phyloP scores from a whole-genome alignment of 78 protist genomes.

The Cavenderia fasciculata region DNA sequence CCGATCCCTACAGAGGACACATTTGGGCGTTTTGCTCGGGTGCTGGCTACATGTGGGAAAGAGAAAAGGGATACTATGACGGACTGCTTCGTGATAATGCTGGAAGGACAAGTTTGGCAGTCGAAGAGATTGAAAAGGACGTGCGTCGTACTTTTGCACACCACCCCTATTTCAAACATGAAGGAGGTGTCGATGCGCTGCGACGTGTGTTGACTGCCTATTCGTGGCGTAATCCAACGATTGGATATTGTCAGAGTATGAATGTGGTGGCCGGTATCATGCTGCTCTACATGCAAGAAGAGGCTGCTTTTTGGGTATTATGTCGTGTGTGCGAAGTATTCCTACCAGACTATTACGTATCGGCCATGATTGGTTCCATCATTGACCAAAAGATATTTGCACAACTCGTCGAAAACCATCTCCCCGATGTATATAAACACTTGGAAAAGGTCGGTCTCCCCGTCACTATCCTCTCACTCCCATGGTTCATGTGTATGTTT shows the following conservation, averaged over 20 bases:
- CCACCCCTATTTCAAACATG: constrained; percentile 49
- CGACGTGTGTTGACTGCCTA: constrained; percentile 65
- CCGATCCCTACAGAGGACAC: constrained; percentile 53
- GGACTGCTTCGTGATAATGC: not conserved
- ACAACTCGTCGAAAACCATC: constrained; percentile 30
- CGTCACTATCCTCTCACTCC: constrained; percentile 41
- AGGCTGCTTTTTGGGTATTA: constrained; percentile 89
- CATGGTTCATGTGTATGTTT: constrained; percentile 87
- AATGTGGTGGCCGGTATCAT: constrained; percentile 87
- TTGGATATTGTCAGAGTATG: constrained; percentile 91
- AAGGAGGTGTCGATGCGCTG: constrained; percentile 57
- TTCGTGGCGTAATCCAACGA: constrained; percentile 76
- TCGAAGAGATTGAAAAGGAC: constrained; percentile 81
- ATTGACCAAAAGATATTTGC: constrained; percentile 75
- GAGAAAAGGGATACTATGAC: constrained; percentile 55
- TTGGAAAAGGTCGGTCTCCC: constrained; percentile 70
- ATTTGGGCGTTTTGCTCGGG: constrained; percentile 65
- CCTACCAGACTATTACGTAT: constrained; percentile 82
- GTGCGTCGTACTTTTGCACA: constrained; percentile 75
- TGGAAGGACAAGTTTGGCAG: constrained; percentile 12
- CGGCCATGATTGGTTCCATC: constrained; percentile 77
- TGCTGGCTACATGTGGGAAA: constrained; percentile 67
- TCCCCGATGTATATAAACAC: constrained; percentile 80
- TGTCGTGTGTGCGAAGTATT: constrained; percentile 76
- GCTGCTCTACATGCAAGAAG: constrained; percentile 84